Conservation (phyloP, 164 flowering plant species). For the Macadamia integrifolia region DNA sequence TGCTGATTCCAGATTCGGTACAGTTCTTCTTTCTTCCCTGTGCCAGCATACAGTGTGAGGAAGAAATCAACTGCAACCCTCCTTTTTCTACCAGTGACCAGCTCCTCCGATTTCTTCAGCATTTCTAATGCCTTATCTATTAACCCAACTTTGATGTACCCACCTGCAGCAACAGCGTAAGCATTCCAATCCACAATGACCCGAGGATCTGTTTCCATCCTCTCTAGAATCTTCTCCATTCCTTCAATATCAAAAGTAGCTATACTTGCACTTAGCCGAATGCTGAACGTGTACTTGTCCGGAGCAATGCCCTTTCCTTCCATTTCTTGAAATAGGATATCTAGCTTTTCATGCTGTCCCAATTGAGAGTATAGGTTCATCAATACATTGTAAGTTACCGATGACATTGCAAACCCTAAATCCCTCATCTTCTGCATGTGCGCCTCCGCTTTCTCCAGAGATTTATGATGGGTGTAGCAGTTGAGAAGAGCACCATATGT, state of each 20-base stretch:
- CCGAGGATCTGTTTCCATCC: conserved; percentile 28
- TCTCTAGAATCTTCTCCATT: conserved; percentile 30
- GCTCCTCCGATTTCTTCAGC: conserved; percentile 23
- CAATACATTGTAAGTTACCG: conserved; percentile 30
- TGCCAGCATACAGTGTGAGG: conserved; percentile 28
- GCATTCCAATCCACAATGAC: conserved; percentile 24
- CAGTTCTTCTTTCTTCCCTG: conserved; percentile 34
- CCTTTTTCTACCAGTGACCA: conserved; percentile 3
- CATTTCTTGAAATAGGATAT: conserved; percentile 46
- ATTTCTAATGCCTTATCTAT: conserved; percentile 23
- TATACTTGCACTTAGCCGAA: conserved; percentile 30
- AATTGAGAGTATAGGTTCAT: conserved; percentile 29
- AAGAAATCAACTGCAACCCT: conserved; percentile 18
- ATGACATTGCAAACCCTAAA: conserved; percentile 17
- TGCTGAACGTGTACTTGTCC: conserved; percentile 27
- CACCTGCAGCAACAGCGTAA: conserved; percentile 34
- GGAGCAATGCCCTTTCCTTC: conserved; percentile 25
- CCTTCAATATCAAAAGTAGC: conserved; percentile 27
- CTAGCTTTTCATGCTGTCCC: conserved; percentile 38
- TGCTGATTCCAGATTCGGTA: conserved; percentile 29
- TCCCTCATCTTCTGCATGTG: conserved; percentile 31
- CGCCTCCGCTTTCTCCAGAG: conserved; percentile 37
- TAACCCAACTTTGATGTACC: conserved; percentile 34
- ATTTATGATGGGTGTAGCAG: conserved; percentile 26
- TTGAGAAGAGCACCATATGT: conserved; percentile 37